phyloP scores from a whole-genome alignment of 1,284 basidiomycete genomes.

The Trichosporon sp. region DNA sequence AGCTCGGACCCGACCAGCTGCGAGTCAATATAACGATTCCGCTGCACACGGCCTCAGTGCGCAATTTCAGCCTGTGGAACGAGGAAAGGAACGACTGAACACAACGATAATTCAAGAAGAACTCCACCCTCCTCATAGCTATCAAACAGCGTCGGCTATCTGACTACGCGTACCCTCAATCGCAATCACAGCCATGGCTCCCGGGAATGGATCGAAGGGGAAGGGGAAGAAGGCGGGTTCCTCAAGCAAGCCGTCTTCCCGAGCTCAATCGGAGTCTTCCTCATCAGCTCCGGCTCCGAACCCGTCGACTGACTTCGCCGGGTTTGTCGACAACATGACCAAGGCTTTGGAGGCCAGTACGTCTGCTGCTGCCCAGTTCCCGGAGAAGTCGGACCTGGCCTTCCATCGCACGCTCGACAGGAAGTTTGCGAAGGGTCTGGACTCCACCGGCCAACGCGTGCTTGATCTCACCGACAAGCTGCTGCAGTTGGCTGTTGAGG shows the following conservation, averaged over 20 bases:
- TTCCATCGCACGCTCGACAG: slow-evolving; percentile 82
- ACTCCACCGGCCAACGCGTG: slow-evolving; percentile 32
- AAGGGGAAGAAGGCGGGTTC: background rate
- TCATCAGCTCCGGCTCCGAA: background rate
- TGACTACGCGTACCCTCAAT: background rate
- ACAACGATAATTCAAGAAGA: too few relatives aligned
- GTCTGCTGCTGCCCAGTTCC: slow-evolving; percentile 41
- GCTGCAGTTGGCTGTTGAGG: slow-evolving; percentile 56
- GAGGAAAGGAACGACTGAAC: too few relatives aligned
- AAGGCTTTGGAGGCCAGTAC: slow-evolving; percentile 41
- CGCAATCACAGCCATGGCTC: background rate
- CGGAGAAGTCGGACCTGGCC: slow-evolving; percentile 59
- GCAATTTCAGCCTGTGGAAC: too few relatives aligned
- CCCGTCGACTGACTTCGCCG: slow-evolving; percentile 24
- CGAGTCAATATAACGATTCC: too few relatives aligned
- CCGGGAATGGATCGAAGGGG: background rate
- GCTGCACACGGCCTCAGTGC: too few relatives aligned
- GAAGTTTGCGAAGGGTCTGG: slow-evolving; percentile 56
- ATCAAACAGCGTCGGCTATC: too few relatives aligned
- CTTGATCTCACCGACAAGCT: slow-evolving; percentile 60
- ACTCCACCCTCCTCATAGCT: too few relatives aligned
- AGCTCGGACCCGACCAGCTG: too few relatives aligned
- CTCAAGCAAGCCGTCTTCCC: background rate
- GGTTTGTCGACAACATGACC: slow-evolving; percentile 38
- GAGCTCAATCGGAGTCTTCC: background rate